These are phyloP conservation scores for Blepharisma japonicum DNA, from an alignment of 73 alveolate genomes.

Conservation along the genomic window DNA sequence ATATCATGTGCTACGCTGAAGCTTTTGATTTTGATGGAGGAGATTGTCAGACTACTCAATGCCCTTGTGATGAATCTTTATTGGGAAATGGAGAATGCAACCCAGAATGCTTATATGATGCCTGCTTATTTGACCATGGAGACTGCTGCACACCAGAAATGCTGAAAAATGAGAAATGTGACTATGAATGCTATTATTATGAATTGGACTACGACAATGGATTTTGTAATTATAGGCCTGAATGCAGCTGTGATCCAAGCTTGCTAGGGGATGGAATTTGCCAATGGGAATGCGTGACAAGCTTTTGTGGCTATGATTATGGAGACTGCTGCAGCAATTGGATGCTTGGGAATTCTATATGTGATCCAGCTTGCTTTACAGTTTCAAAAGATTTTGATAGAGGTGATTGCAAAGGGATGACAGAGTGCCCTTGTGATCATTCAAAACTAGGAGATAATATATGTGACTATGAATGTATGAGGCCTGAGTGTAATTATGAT, in stretches of 20 bases:
- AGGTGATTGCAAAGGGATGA: too few relatives aligned
- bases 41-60: too few relatives aligned
- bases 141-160: background rate
- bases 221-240: background rate
- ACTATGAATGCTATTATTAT: background rate
- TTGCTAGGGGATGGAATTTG: background rate
- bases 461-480: background rate
- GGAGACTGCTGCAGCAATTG: background rate
- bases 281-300: background rate
- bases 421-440: too few relatives aligned
- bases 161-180: slow-evolving; percentile 9
- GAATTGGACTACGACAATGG: background rate
- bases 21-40: too few relatives aligned
- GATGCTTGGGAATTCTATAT: too few relatives aligned
- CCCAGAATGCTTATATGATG: background rate
- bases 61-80: too few relatives aligned
- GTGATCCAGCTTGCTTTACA: too few relatives aligned
- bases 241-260: background rate
- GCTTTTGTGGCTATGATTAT: background rate
- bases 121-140: background rate
- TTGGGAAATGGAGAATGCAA: too few relatives aligned
- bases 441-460: background rate
- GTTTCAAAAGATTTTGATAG: too few relatives aligned
- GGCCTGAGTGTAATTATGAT: background rate
- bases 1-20: too few relatives aligned